Conservation (phyloP, 805 yeast species). For the Lachancea fermentati region DNA sequence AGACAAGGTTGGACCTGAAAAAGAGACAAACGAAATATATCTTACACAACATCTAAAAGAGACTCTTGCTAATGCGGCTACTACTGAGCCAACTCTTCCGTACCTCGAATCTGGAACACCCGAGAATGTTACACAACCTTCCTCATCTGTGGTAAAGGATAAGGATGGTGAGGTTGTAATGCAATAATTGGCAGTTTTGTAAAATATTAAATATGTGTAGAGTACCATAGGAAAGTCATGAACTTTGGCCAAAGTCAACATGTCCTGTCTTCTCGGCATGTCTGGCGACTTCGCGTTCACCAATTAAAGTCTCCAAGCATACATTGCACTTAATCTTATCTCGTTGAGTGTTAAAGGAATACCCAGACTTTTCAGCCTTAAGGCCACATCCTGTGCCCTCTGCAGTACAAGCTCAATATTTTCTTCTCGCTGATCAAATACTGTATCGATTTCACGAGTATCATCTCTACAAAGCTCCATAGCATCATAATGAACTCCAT, state of each 20-base stretch:
- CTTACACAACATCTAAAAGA: slow-evolving; percentile 27
- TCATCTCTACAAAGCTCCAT: slow-evolving; percentile 39
- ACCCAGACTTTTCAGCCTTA: slow-evolving; percentile 45
- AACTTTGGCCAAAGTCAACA: slow-evolving; percentile 54
- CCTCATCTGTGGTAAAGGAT: slow-evolving; percentile 11
- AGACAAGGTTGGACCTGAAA: slow-evolving; percentile 43
- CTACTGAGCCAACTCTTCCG: slow-evolving; percentile 33
- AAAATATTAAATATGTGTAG: background rate
- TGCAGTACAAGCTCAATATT: slow-evolving; percentile 33
- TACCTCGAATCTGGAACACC: slow-evolving; percentile 12
- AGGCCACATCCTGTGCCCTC: slow-evolving; percentile 38
- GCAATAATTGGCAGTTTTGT: slow-evolving; percentile 7
- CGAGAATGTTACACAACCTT: slow-evolving; percentile 5
- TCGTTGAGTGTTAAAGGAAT: slow-evolving; percentile 58
- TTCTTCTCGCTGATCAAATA: slow-evolving; percentile 35
- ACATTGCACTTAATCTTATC: slow-evolving; percentile 53
- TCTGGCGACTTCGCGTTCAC: slow-evolving; percentile 58
- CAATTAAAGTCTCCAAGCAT: slow-evolving; percentile 48
- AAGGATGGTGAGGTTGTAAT: slow-evolving; percentile 16
- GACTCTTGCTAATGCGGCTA: slow-evolving; percentile 23
- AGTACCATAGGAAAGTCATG: background rate
- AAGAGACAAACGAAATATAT: slow-evolving; percentile 38
- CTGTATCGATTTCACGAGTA: slow-evolving; percentile 23
- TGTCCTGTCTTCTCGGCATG: slow-evolving; percentile 65
- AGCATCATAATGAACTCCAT: slow-evolving; percentile 72